phyloP scores from a whole-genome alignment of 441 rosid genomes.

The Omphalea diandra region DNA sequence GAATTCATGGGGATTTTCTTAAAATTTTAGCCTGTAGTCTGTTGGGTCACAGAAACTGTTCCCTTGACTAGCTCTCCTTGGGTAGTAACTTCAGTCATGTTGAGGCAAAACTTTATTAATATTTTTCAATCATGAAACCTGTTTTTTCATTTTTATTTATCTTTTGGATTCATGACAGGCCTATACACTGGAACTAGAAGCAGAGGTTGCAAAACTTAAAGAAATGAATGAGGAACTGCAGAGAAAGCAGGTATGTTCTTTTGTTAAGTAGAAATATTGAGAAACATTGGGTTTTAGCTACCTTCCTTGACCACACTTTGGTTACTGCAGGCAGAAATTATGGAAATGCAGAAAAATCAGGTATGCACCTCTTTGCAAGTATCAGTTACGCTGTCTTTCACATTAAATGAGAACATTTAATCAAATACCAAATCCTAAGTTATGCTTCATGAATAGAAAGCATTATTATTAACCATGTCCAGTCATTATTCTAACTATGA shows the following conservation, averaged over 20 bases:
- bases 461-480: not conserved
- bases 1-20: too few relatives aligned
- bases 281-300: constrained; percentile 13
- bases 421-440: not conserved
- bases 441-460: not conserved
- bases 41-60: not conserved
- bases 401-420: not conserved
- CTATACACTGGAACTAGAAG: constrained; percentile 80
- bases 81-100: not conserved
- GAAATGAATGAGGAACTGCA: constrained; percentile 60
- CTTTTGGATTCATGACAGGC: constrained; percentile 49
- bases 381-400: constrained; percentile 9
- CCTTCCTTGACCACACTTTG: constrained; percentile 20
- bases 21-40: too few relatives aligned
- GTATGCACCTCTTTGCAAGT: constrained; percentile 36
- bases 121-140: not conserved
- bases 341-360: constrained; percentile 81
- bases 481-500: not conserved
- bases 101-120: not conserved
- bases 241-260: constrained; percentile 58
- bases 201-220: constrained; percentile 76
- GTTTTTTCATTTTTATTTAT: constrained; percentile 8
- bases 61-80: not conserved
- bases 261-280: constrained; percentile 5
- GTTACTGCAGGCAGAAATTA: constrained; percentile 58